Evolutionary conservation across 163 green algal species (phyloP).

Genomic region (Scenedesmus sp.): DNA sequence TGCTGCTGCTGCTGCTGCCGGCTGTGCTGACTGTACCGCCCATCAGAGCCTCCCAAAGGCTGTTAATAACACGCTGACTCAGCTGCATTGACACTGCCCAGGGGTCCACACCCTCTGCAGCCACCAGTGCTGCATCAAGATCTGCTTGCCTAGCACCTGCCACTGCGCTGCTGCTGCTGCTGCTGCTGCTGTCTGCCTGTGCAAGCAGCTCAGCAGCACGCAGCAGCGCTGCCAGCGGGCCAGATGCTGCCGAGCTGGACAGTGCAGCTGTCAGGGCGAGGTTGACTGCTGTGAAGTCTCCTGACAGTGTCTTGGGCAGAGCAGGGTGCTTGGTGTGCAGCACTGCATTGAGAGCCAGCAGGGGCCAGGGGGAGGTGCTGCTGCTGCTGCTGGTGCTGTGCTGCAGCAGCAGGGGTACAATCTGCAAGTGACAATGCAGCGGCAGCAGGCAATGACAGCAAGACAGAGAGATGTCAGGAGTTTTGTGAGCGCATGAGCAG

Average conservation of each 20-base stretch:
- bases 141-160: background rate
- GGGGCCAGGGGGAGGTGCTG: conserved; percentile 1
- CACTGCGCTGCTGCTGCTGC: background rate
- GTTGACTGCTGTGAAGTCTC: background rate
- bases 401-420: conserved; percentile 43
- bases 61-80: background rate
- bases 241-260: background rate
- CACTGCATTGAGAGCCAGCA: conserved; percentile 17
- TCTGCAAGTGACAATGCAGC: background rate
- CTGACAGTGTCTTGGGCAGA: conserved; percentile 1
- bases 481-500: background rate
- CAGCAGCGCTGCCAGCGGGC: background rate
- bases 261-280: conserved; percentile 30
- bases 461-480: background rate
- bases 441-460: background rate
- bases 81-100: conserved; percentile 33
- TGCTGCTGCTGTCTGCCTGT: background rate
- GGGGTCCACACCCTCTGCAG: conserved; percentile 32
- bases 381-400: background rate
- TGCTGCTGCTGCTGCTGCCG: conserved; percentile 34
- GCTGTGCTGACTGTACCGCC: conserved; percentile 3
- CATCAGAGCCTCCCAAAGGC: conserved; percentile 37
- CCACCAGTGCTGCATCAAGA: background rate
- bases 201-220: background rate
- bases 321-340: conserved; percentile 32